Base-by-base conservation (phyloP, 2,329 filamentous ascomycete genomes). In the Drechslerella dactyloides region DNA sequence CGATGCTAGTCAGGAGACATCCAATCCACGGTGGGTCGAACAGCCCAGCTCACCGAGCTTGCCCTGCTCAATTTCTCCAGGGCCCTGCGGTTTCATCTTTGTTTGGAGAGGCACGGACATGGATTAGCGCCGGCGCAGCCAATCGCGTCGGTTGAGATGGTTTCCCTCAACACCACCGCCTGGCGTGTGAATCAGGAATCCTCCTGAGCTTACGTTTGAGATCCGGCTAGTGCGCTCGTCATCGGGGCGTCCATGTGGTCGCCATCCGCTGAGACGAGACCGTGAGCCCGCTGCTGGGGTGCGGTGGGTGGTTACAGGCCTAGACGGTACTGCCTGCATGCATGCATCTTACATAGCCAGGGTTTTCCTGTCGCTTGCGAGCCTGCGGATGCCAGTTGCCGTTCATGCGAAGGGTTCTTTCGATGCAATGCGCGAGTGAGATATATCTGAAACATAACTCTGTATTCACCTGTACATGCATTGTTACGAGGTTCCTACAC, bases 71-170 rank as follows among this genome's bases (percentile, higher is more conserved):
- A 64, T 65, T 72, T 72, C 60, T 50, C 23, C 60, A 56, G 17
- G 42, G 40, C 19, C 42, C 21, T 56, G 35, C 50, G 35, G 68
- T 72, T 72, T 72, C 68, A 72, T 42, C 53, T 72, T 65, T 56
- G 68, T 72, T 72, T 72, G 60, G 68, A 44, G 44, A 70, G 58
- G 58, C 65, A 70, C 59, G 50, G 55, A 72, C 68, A 57, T 57
- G 68, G 60, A 64, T 72, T 72, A 72, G 68, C 68, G 68, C 68
- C 55, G 55, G 54, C 68, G 27, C 30, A 61, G 54, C 68, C 68
- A 72, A 72, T 72, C 46, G 68, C 51, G 61, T 42, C 21, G 8
- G 55, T 51, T 65, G 50, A 42, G 40, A 57, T 42, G 17, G 1
- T 50, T 51, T 44, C 15, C 21, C 23, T 58, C 61, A 57, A 65